A percentile compares a stretch with the other conserved stretches of the same genome.
Conservation (phyloP, 169 alveolate species). For the Cytauxzoon felis region DNA sequence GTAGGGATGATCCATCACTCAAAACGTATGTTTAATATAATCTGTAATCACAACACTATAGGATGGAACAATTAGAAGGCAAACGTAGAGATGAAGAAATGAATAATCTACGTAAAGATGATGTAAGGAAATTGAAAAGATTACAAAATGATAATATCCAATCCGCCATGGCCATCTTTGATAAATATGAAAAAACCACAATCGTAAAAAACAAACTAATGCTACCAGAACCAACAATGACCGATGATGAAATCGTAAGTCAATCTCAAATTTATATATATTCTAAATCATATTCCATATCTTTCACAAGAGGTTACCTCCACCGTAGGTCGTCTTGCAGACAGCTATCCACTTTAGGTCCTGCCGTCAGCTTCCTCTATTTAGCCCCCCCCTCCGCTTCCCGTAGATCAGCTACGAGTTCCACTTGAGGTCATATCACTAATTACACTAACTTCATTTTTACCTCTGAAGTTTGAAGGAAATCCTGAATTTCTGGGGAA, state of each 20-base stretch:
- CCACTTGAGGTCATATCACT: no score
- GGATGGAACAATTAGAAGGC: conserved; percentile 83
- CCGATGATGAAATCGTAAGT: conserved; percentile 69
- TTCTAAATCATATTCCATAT: no score
- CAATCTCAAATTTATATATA: neutral
- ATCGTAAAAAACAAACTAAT: conserved; percentile 56
- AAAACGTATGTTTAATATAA: conserved; percentile 60
- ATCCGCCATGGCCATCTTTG: conserved; percentile 84
- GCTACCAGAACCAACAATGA: conserved; percentile 80
- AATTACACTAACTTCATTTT: no score
- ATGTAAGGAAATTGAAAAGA: conserved; percentile 86
- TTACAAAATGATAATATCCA: conserved; percentile 88
- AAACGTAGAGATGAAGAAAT: conserved; percentile 89
- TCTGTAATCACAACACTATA: conserved; percentile 3
- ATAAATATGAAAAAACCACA: conserved; percentile 71
- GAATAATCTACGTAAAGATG: conserved; percentile 83
- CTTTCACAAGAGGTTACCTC: no score
- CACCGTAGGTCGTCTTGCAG: no score
- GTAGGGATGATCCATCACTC: conserved; percentile 76
- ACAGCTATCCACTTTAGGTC: no score
- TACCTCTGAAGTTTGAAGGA: no score
- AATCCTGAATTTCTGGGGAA: no score
- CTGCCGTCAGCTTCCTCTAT: no score
- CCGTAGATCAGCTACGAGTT: no score
- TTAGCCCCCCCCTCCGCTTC: no score